Base-by-base conservation (phyloP, 192 early-diverging fungal species). In the Rhizophagus prolifer region DNA sequence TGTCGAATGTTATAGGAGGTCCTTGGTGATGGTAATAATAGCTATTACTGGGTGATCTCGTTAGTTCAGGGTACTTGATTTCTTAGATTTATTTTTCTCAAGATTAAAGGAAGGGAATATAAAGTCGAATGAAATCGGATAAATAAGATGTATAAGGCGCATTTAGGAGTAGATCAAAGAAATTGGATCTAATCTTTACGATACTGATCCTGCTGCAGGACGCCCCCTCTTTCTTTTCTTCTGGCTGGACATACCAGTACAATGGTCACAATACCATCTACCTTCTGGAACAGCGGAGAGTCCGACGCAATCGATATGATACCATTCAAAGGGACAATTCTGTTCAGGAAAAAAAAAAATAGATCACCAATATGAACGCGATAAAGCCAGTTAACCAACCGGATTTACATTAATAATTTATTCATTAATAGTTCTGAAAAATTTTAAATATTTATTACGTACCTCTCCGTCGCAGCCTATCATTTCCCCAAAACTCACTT, bases 401-500 rank as follows among this genome's bases (percentile, higher is more conserved):
- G 41, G 60, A 19, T 61, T 61, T 9, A 4, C 31, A 54, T 60
- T 25, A 60, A 60, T 25, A 9, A 60, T 60, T 4, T 23, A 3
- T n/a, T 25, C 1, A 44, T 5, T 5, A 70, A 16, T 14, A 70
- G 4, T 34, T 4, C 31, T 44, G 26, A 70, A 58, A n/a, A n/a
- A 41, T 14, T 69, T 14, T n/a, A 47, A 3, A 25, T 70, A n/a
- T 70, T 70, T 16, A 47, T 72, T 59, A 30, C 58, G 4, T 74
- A 74, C 72, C 60, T 76, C 75, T 16, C 75, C 75, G 28, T 76
- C 75, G 36, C 75, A 76, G 8, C 64, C 75, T 23, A 76, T 76
- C 75, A 76, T 76, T 38, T 76, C 75, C 2, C 75, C 75, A 76
- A 69, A 76, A 59, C 75, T 76, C 19, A 76, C 75, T 76, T 68